These are phyloP conservation scores for Astragalus membranaceus DNA, from an alignment of 306 rosid species.

Conservation along the genomic window DNA sequence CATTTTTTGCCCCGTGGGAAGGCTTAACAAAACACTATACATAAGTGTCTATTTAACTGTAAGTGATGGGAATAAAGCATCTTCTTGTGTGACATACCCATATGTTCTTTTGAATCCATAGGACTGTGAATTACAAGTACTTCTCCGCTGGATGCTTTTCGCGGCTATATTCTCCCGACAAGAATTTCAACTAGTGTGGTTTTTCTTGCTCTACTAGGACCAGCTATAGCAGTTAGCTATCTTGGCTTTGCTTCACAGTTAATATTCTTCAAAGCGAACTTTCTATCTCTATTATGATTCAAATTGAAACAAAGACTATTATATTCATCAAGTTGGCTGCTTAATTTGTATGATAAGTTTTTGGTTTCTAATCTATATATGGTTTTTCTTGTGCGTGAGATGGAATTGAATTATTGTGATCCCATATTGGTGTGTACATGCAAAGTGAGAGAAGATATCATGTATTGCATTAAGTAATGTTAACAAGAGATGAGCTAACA, in stretches of 20 bases:
- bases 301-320: constrained; percentile 39
- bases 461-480: constrained; percentile 25
- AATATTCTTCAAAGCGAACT: constrained; percentile 61
- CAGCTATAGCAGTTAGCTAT: constrained; percentile 81
- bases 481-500: constrained; percentile 71
- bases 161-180: constrained; percentile 53
- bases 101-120: constrained; percentile 61
- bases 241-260: constrained; percentile 77
- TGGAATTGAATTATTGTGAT: constrained; percentile 29
- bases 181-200: constrained; percentile 84
- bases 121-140: constrained; percentile 60
- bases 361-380: constrained; percentile 52
- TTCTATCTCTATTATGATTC: constrained; percentile 28
- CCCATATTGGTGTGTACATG: no score
- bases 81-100: constrained; percentile 76
- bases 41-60: constrained; percentile 83
- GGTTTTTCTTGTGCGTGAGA: constrained; percentile 35
- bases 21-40: constrained; percentile 84
- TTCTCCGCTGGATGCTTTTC: constrained; percentile 54
- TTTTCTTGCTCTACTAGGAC: constrained; percentile 99
- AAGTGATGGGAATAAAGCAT: constrained; percentile 74
- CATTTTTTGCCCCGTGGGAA: constrained; percentile 41
- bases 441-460: constrained; percentile 15
- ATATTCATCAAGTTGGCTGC: constrained; percentile 45
- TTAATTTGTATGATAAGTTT: constrained; percentile 55